These are phyloP conservation scores for Ochetophila trinervis DNA, from an alignment of 306 rosid genomes.

Conservation along the genomic window DNA sequence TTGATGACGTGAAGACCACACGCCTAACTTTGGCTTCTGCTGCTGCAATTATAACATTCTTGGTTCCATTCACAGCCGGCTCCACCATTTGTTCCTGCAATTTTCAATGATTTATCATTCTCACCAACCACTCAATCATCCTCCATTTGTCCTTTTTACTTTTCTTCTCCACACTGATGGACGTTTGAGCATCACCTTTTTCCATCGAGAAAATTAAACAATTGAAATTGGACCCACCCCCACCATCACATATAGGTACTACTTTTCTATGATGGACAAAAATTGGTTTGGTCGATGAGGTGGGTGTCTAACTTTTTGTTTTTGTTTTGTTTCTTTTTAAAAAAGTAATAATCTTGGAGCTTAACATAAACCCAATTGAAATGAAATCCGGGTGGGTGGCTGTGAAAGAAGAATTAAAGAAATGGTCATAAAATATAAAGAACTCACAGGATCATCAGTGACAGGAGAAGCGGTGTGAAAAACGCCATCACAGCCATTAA, in stretches of 20 bases:
- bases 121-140: neutral
- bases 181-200: too few relatives aligned
- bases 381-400: too few relatives aligned
- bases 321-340: too few relatives aligned
- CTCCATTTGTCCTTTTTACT: neutral
- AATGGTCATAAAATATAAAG: neutral
- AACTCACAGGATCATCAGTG: conserved; percentile 72
- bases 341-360: too few relatives aligned
- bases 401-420: too few relatives aligned
- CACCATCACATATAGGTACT: neutral
- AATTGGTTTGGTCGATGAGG: too few relatives aligned
- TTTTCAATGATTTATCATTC: neutral
- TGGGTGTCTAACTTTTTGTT: too few relatives aligned
- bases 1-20: conserved; percentile 90
- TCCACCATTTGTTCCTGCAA: conserved; percentile 77
- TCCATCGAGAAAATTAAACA: neutral
- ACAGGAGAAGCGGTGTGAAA: conserved; percentile 87
- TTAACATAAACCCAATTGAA: too few relatives aligned
- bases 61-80: conserved; percentile 74
- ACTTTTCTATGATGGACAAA: neutral
- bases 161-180: too few relatives aligned
- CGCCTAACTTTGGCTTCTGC: conserved; percentile 71
- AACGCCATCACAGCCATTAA: conserved; percentile 70
- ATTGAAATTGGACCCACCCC: neutral
- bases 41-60: conserved; percentile 62